Base-by-base conservation (phyloP, 164 flowering plant genomes). In the Umbellularia californica region DNA sequence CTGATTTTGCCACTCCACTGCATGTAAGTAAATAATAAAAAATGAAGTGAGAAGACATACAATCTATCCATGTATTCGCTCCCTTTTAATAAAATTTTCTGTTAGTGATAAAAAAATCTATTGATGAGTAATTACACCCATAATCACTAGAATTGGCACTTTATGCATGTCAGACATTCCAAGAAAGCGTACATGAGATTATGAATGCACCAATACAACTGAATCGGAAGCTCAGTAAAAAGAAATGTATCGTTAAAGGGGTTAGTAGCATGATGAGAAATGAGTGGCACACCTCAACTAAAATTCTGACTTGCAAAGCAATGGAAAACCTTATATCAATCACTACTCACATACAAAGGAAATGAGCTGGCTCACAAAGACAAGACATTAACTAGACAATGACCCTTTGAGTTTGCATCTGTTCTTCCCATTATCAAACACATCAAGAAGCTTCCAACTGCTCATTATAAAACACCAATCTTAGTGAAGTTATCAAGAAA, bases 1-100 rank as follows among this genome's bases (percentile, higher is more conserved):
- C 84, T 71, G 83, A 83, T 81, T 77, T 92, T 24, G 88, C 92
- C 65, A 91, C 92, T 72, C 79, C 82, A 63, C 97, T 95, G 84
- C 70, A 76, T 51, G 35, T 27, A 77, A 64, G 55, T 68, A 41
- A 23, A 75, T 2, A 12, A 70, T 41, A 66, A 76, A 27, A 55
- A 70, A 70, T 33, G 1, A 58, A 33, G n/a, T 12, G 47, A 17
- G 50, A 58, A 23, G 14, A 71, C n/a, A 55, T 20, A 55, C 35
- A 30, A 30, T 30, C 35, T 30, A 30, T 5, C 35, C 35, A 30
- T 30, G 35, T 5, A 5, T 30, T 30, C 35, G 35, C 4, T 30
- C 35, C 35, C 0, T 30, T 30, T 17, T 17, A 52, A 52, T 52
- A 52, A 52, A 13, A 17, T 7, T 52, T 52, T 52, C 19, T 17